These are phyloP conservation scores for Leptographium lundbergii DNA, from an alignment of 2,329 filamentous ascomycete species.

Conservation along the genomic window DNA sequence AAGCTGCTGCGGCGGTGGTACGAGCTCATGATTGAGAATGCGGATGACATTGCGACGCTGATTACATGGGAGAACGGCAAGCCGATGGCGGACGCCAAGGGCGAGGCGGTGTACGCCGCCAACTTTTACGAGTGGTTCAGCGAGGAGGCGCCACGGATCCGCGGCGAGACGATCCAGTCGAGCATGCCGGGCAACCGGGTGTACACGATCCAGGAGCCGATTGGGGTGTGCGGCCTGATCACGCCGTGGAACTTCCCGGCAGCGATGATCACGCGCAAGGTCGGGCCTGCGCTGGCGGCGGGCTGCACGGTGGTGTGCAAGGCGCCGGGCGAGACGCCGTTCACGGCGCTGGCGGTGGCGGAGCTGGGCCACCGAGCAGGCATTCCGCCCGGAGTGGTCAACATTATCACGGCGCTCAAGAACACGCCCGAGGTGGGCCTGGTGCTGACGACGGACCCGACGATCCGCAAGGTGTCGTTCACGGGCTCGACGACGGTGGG, in stretches of 20 bases:
- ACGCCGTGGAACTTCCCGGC: conserved; percentile 85
- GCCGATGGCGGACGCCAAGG: conserved; percentile 60
- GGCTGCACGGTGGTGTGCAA: conserved; percentile 92
- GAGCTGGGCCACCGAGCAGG: conserved; percentile 80
- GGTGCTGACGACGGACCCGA: conserved; percentile 61
- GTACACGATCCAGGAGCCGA: conserved; percentile 67
- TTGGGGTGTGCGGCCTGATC: conserved; percentile 72
- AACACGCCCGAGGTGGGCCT: conserved; percentile 74
- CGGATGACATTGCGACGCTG: conserved; percentile 66
- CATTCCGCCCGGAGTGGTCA: conserved; percentile 81
- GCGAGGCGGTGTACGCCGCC: conserved; percentile 60
- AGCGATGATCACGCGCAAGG: conserved; percentile 62
- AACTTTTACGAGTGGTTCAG: conserved; percentile 73
- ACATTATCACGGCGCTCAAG: conserved; percentile 66
- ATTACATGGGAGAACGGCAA: conserved; percentile 91
- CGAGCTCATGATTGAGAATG: conserved; percentile 64
- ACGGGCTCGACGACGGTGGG: conserved; percentile 66
- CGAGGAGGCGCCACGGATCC: conserved; percentile 61
- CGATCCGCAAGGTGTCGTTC: conserved; percentile 83
- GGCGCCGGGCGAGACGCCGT: conserved; percentile 82
- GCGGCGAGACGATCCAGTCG: conserved; percentile 64
- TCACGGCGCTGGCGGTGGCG: conserved; percentile 75
- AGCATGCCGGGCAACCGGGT: conserved; percentile 61
- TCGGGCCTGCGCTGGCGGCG: conserved; percentile 70
- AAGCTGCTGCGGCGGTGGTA: conserved; percentile 71